Conservation (phyloP, 257 asterid species). For the Catharanthus roseus region DNA sequence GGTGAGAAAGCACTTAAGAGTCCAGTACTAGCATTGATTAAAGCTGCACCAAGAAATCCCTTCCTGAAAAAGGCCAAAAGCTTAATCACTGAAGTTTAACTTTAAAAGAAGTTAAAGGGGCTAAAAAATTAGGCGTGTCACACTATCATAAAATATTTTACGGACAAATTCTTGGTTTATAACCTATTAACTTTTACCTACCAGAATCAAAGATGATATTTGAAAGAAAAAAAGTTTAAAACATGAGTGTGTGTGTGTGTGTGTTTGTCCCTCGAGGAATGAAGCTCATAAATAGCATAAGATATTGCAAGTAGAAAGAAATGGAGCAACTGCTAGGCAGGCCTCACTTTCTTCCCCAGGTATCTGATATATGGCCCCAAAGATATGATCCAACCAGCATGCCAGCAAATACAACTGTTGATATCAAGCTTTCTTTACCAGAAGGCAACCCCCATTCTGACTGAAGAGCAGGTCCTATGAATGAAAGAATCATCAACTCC, state of each 20-base stretch:
- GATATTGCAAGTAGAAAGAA: background rate
- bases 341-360: slow-evolving; percentile 60
- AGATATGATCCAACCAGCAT: slow-evolving; percentile 66
- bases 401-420: slow-evolving; percentile 71
- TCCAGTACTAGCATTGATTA: slow-evolving; percentile 52
- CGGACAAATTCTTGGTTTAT: background rate
- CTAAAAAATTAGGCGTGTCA: background rate
- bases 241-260: background rate
- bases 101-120: slow-evolving; percentile 10
- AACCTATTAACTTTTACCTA: background rate
- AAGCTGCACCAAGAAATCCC: slow-evolving; percentile 57
- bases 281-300: slow-evolving; percentile 7
- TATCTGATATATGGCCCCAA: slow-evolving; percentile 68
- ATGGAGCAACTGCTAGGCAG: slow-evolving; percentile 7
- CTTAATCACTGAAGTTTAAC: background rate
- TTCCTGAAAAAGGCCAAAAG: slow-evolving; percentile 37
- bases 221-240: background rate
- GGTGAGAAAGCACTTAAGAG: slow-evolving; percentile 67
- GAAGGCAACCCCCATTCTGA: slow-evolving; percentile 69
- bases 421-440: slow-evolving; percentile 55
- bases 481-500: slow-evolving; percentile 88
- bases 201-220: background rate
- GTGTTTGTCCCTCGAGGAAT: too few species aligned
- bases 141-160: background rate
- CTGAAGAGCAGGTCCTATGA: slow-evolving; percentile 70